phyloP scores from a whole-genome alignment of 352 stramenopile genomes.

The Globisporangium nodosum region DNA sequence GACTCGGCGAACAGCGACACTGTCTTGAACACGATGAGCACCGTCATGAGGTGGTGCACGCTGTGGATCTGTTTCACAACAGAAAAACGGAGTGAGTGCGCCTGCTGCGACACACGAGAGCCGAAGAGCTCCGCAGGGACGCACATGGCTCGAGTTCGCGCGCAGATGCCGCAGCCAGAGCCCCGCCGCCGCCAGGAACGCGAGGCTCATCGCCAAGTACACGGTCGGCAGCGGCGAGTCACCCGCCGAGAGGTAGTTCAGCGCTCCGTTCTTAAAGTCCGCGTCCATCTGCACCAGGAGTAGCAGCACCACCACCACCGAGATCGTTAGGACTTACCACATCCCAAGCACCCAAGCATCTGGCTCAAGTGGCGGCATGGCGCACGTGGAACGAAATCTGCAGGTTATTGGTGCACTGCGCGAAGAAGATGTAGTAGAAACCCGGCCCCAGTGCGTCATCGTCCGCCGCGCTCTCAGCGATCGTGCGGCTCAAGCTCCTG shows the following conservation, averaged over 20 bases:
- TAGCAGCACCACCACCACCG: neutral
- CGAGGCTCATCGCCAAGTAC: conserved; percentile 72
- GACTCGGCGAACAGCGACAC: conserved; percentile 93
- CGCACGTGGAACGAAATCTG: conserved; percentile 85
- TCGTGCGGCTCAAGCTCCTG: conserved; percentile 39
- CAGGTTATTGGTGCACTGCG: conserved; percentile 65
- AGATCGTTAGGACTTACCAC: too few species aligned
- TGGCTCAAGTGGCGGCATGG: too few species aligned
- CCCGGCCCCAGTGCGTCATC: conserved; percentile 29
- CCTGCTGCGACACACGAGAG: neutral
- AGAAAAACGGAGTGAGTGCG: neutral
- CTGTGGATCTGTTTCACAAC: conserved; percentile 65
- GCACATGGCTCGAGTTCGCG: conserved; percentile 51
- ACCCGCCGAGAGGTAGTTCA: conserved; percentile 83
- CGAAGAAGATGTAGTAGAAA: conserved; percentile 89
- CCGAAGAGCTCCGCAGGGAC: conserved; percentile 23
- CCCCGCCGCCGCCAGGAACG: conserved; percentile 50
- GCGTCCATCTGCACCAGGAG: conserved; percentile 52
- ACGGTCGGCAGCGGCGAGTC: conserved; percentile 82
- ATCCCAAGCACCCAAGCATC: too few species aligned
- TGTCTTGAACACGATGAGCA: conserved; percentile 91
- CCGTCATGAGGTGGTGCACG: conserved; percentile 96
- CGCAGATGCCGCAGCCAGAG: conserved; percentile 70
- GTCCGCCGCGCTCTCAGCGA: conserved; percentile 11
- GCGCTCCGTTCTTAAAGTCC: conserved; percentile 71